Evolutionary conservation across 495 filamentous ascomycete genomes (phyloP), one percentile per base, ranked within the genome.

Genomic region (Lepraria neglecta): DNA sequence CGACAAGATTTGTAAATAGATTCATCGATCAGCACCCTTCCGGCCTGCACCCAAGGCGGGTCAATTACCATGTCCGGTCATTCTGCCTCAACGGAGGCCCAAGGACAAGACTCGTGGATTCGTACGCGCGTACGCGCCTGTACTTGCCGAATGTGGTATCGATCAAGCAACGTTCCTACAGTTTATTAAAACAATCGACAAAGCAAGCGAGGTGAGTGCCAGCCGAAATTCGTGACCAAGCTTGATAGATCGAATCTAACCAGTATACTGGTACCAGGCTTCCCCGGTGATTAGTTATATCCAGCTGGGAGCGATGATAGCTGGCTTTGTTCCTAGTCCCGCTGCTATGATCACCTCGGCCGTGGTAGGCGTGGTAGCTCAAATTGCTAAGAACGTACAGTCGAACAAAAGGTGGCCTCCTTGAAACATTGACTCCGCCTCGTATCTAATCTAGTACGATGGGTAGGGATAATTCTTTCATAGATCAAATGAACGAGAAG

Each of bases 401-500:
- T 58, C 31, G n/a, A 58, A 58, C 6, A 45, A 28, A 12, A 58
- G 42, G 55, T 31, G 1, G 6, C 6, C 12, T n/a, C 27, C 15
- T 0, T 1, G 28, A 28, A 51, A 12, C 0, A 7, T 7, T 5
- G 31, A 28, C 7, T 17, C 11, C 0, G 14, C 15, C 31, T 7
- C 24, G n/a, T 2, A 17, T 28, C n/a, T 28, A 51, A 17, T 4
- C 48, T 51, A 51, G 28, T 11, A 51, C 14, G 14, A 2, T 9
- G 4, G 14, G 1, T 17, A 30, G 55, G 58, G 75, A 78, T 6
- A 86, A 84, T 58, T 71, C 59, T 1, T 85, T 80, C 72, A 75
- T 87, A 17, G 73, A 79, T 44, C 73, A 75, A 56, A 78, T 83
- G 67, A 86, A 86, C 69, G 69, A 78, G 7, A 73, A 80, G 40